Conservation (phyloP, 2,329 filamentous ascomycete genomes). For the Cyphellophora attinorum region DNA sequence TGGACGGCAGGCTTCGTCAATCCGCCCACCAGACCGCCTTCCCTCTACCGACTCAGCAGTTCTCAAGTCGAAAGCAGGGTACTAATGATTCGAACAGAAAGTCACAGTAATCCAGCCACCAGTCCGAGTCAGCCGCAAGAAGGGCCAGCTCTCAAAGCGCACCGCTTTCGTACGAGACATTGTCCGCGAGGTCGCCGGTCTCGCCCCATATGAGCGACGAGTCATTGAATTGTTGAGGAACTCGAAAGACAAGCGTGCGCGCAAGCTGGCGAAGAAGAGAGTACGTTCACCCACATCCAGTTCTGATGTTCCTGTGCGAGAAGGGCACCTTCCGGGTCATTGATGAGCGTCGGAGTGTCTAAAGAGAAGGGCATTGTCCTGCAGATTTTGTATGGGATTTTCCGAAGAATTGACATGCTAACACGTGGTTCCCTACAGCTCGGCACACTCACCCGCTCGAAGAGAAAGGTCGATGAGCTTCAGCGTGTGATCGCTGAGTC, state of each 20-base stretch:
- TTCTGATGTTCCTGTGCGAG: no score
- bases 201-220: slow-evolving; percentile 93
- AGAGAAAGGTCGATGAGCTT: slow-evolving; percentile 99
- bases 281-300: no score
- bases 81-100: slow-evolving; percentile 49
- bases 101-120: slow-evolving; percentile 70
- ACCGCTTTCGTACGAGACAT: slow-evolving; percentile 95
- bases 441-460: slow-evolving; percentile 96
- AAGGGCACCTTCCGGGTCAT: no score
- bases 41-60: no score
- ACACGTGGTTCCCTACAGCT: slow-evolving; percentile 47
- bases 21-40: no score
- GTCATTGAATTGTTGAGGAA: slow-evolving; percentile 99
- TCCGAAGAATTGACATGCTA: background rate
- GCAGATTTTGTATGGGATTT: background rate
- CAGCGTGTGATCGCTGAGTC: slow-evolving; percentile 95
- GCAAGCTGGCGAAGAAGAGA: slow-evolving; percentile 21
- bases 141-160: slow-evolving; percentile 93
- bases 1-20: no score
- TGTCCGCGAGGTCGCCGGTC: slow-evolving; percentile 95
- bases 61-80: no score
- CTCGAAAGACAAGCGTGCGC: slow-evolving; percentile 61
- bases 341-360: no score
- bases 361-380: no score
- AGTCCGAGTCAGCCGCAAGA: slow-evolving; percentile 72